phyloP scores from a whole-genome alignment of 2,329 filamentous ascomycete genomes.

The Xylariaceae sp. region DNA sequence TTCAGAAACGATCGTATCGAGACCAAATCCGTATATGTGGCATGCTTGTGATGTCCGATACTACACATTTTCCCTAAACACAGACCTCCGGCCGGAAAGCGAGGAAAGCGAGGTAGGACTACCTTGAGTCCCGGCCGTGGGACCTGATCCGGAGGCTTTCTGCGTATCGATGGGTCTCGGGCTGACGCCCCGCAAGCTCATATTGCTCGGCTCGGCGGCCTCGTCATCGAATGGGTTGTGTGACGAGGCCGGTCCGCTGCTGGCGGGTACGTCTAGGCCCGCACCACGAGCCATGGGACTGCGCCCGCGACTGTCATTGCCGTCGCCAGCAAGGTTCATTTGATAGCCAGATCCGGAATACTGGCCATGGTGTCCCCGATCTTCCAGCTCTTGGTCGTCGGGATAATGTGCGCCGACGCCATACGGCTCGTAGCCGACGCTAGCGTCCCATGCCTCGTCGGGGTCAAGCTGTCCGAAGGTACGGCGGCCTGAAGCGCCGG shows the following conservation, averaged over 20 bases:
- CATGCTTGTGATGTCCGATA: too few species aligned
- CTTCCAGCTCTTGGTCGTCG: conserved; percentile 71
- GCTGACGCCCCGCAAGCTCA: conserved; percentile 67
- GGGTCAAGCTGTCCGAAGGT: conserved; percentile 70
- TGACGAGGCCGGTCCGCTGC: conserved; percentile 36
- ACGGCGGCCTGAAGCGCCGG: conserved; percentile 41
- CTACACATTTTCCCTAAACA: conserved; percentile 28
- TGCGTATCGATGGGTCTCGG: conserved; percentile 61
- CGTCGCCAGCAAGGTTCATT: conserved; percentile 39
- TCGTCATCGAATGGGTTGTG: conserved; percentile 68
- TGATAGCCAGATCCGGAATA: conserved; percentile 39
- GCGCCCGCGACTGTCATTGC: conserved; percentile 37
- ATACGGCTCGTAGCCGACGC: conserved; percentile 66
- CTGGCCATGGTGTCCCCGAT: conserved; percentile 25
- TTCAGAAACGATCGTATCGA: too few species aligned
- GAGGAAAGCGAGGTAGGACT: conserved; percentile 26
- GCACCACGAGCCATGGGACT: conserved; percentile 39
- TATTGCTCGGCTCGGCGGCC: conserved; percentile 57
- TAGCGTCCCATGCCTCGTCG: conserved; percentile 81
- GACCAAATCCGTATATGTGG: too few species aligned
- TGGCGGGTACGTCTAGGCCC: conserved; percentile 28
- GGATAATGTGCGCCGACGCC: conserved; percentile 14
- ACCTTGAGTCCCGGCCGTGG: conserved; percentile 13
- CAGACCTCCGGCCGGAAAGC: conserved; percentile 23
- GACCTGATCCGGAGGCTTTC: conserved; percentile 5